Evolutionary conservation across 371 early-diverging fungal species (phyloP), one percentile per base, ranked within the genome.

Genomic region (Mucor piriformis): DNA sequence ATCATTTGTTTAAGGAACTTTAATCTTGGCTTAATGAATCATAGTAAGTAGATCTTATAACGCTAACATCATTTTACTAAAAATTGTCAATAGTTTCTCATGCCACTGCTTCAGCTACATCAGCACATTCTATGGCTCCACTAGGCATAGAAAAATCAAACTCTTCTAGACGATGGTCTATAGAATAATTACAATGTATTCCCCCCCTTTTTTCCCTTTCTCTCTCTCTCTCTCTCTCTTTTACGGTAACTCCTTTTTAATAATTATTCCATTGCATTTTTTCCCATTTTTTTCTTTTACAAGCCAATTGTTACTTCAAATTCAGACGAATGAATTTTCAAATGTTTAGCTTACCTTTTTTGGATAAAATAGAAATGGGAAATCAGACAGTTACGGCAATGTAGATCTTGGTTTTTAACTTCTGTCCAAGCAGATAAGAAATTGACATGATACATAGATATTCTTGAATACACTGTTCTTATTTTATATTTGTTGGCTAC

Each of bases 11-110:
- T 62, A 33, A 50, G 66, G 40, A 72, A 67, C 49, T 72, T 67
- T 53, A 64, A 65, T 34, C 56, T 61, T 32, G 72, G 72, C 4
- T 59, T 71, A 51, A 71, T 67, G 61, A 71, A 67, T 58, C 72
- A 71, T 29, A 71, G 72, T 71, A 67, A 61, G 57, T 61, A 15
- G n/a, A 18, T 16, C 8, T 38, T 11, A 25, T 8, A 24, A 1
- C 21, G 13, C 7, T 13, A 32, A 20, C 32, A 3, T 16, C 18
- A 29, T n/a, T 42, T 27, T 47, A 18, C 37, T 42, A 0, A 42
- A n/a, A 7, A 6, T 10, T 42, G 16, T 40, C 12, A 34, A 12
- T 61, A 69, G 72, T 71, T 8, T 64, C 67, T 4, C 72, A 71
- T 55, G 67, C 64, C 8, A 67, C 67, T 29, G 57, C 72, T 16